phyloP scores from a whole-genome alignment of 2,329 filamentous ascomycete genomes.

The Lecanicillium sp. region DNA sequence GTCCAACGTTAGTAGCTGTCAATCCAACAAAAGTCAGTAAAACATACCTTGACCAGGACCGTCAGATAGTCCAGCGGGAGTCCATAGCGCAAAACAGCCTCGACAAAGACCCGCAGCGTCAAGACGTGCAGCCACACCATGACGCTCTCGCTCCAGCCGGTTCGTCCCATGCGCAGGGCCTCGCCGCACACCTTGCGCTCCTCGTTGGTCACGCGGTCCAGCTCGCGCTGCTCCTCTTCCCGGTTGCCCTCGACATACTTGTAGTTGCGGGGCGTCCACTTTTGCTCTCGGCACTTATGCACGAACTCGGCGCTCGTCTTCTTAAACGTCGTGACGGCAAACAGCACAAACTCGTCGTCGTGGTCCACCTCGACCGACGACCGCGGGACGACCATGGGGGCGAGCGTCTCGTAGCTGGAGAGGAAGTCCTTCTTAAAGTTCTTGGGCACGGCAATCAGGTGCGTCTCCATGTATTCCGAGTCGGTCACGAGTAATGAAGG shows the following conservation, averaged over 20 bases:
- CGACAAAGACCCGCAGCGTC: conserved; percentile 87
- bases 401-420: conserved; percentile 78
- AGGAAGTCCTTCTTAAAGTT: conserved; percentile 80
- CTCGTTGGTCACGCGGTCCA: conserved; percentile 73
- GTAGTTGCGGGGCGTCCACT: conserved; percentile 93
- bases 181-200: conserved; percentile 92
- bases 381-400: conserved; percentile 88
- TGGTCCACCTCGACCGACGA: conserved; percentile 72
- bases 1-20: conserved; percentile 7
- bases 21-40: not conserved
- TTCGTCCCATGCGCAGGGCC: conserved; percentile 75
- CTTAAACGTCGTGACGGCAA: conserved; percentile 87
- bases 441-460: conserved; percentile 81
- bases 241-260: conserved; percentile 85
- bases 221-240: conserved; percentile 82
- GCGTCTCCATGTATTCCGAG: conserved; percentile 94
- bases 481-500: conserved; percentile 74
- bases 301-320: conserved; percentile 82
- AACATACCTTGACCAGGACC: conserved; percentile 71
- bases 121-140: conserved; percentile 95
- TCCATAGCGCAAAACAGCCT: conserved; percentile 94
- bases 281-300: conserved; percentile 84
- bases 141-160: conserved; percentile 91
- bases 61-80: conserved; percentile 85
- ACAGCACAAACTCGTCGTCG: conserved; percentile 86